A percentile compares a stretch with the other conserved stretches of the same genome.
Evolutionary conservation across 2,329 filamentous ascomycete genomes (phyloP).

Genomic region (Exophiala sp.): DNA sequence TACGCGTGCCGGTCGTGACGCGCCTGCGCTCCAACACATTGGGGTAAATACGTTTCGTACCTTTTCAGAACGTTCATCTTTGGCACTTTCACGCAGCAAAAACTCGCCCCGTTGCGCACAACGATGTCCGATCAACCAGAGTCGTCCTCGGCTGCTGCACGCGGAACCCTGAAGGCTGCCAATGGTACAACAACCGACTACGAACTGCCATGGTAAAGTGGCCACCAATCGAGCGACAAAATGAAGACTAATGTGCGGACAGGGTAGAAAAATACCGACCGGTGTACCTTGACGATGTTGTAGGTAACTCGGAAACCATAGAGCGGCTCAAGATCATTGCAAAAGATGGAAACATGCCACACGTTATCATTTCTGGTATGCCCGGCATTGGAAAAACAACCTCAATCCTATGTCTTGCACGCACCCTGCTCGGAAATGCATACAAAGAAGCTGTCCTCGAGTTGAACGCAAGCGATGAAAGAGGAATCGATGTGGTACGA

Average conservation of each 20-base stretch:
- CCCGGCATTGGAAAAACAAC: slow-evolving; percentile 98
- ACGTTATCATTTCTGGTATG: slow-evolving; percentile 99
- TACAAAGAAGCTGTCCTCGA: slow-evolving; percentile 98
- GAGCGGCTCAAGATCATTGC: slow-evolving; percentile 97
- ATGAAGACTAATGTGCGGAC: slow-evolving; percentile 5
- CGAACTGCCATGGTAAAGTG: slow-evolving; percentile 47
- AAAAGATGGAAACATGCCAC: slow-evolving; percentile 98
- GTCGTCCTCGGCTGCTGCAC: slow-evolving; percentile 44
- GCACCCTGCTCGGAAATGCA: slow-evolving; percentile 83
- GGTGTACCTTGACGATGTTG: slow-evolving; percentile 90
- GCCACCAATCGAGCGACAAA: neutral
- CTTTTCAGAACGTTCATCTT: too few relatives aligned
- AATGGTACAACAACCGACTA: slow-evolving; percentile 43
- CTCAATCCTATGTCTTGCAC: slow-evolving; percentile 85
- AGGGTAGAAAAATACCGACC: slow-evolving; percentile 99
- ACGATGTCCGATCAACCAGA: slow-evolving; percentile 39
- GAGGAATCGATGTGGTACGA: slow-evolving; percentile 95
- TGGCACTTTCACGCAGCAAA: too few relatives aligned
- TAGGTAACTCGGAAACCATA: slow-evolving; percentile 96
- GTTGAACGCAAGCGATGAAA: slow-evolving; percentile 92
- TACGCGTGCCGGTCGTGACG: slow-evolving; percentile 5
- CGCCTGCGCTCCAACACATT: slow-evolving; percentile 3
- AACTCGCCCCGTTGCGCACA: neutral
- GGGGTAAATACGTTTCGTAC: too few relatives aligned
- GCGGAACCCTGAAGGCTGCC: slow-evolving; percentile 40